phyloP scores from a whole-genome alignment of 139 green algal genomes.

The Chlorella ohadii region DNA sequence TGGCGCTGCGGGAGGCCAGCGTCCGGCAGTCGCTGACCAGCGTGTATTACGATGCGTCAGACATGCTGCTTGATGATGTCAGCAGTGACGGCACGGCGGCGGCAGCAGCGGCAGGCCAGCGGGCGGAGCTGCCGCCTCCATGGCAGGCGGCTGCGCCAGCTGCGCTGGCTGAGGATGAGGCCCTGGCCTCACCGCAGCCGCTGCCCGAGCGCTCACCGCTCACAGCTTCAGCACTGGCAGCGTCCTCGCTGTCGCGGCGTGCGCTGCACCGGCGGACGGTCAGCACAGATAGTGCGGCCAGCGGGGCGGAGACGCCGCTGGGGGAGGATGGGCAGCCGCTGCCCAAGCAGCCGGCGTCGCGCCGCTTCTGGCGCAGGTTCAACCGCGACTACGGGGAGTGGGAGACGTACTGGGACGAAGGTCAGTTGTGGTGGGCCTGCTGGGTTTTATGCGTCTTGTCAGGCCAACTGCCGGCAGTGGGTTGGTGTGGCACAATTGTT shows the following conservation, averaged over 20 bases:
- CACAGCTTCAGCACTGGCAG: neutral
- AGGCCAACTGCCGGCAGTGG: too few species aligned
- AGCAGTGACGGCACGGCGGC: neutral
- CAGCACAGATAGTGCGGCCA: conserved; percentile 17
- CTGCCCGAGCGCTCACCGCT: neutral
- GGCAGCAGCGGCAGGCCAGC: neutral
- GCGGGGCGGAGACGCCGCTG: conserved; percentile 18
- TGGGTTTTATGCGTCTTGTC: too few species aligned
- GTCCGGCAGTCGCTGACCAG: neutral
- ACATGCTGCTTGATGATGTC: neutral
- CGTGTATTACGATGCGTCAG: neutral
- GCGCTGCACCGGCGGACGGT: neutral
- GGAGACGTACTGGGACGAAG: conserved; percentile 33
- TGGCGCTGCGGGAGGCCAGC: neutral
- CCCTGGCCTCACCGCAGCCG: neutral
- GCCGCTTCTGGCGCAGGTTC: conserved; percentile 36
- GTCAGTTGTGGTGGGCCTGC: too few species aligned
- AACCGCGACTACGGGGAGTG: conserved; percentile 35
- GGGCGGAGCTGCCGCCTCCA: neutral
- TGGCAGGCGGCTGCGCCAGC: too few species aligned
- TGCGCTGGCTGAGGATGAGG: neutral
- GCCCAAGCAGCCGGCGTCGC: neutral
- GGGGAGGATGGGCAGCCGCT: neutral
- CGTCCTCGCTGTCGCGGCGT: neutral
- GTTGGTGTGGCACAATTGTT: too few species aligned